These are phyloP conservation scores for Alternaria tenuissima DNA, from an alignment of 2,329 filamentous ascomycete species.

Conservation along the genomic window DNA sequence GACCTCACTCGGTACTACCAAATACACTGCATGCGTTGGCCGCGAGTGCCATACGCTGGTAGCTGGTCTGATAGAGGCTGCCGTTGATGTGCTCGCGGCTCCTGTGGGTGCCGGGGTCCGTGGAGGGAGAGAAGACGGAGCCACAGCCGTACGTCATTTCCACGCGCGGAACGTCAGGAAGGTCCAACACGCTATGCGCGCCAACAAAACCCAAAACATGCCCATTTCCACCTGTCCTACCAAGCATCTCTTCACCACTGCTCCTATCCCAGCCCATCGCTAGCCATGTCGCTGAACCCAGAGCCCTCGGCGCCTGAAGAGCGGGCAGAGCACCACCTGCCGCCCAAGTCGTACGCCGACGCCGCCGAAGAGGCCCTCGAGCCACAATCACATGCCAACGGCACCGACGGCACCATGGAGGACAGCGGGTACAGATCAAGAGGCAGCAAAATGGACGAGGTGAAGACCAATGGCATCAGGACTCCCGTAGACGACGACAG, in stretches of 20 bases:
- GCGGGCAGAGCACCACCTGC: constrained; percentile 49
- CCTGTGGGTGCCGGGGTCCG: background rate
- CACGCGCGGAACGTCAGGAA: constrained; percentile 27
- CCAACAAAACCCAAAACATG: constrained; percentile 31
- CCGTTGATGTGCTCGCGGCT: too few species aligned
- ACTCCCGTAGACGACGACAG: constrained; percentile 18
- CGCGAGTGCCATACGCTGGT: background rate
- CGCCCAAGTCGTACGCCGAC: constrained; percentile 56
- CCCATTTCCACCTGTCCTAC: constrained; percentile 2
- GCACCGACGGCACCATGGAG: constrained; percentile 25
- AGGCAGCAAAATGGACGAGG: constrained; percentile 9
- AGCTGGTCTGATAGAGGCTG: too few species aligned
- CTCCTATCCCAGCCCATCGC: constrained; percentile 10
- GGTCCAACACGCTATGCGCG: constrained; percentile 29
- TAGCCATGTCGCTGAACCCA: constrained; percentile 52
- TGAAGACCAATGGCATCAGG: constrained; percentile 26
- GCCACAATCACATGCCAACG: constrained; percentile 34
- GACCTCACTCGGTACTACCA: background rate
- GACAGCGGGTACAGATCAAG: constrained; percentile 10
- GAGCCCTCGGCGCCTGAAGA: constrained; percentile 53
- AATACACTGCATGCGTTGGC: background rate
- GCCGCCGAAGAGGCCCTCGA: constrained; percentile 49
- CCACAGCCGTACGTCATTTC: constrained; percentile 27
- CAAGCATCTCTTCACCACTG: constrained; percentile 9
- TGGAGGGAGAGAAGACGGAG: background rate